Evolutionary conservation across 2,329 filamentous ascomycete species (phyloP).

Genomic region (Diplodia sapinea): DNA sequence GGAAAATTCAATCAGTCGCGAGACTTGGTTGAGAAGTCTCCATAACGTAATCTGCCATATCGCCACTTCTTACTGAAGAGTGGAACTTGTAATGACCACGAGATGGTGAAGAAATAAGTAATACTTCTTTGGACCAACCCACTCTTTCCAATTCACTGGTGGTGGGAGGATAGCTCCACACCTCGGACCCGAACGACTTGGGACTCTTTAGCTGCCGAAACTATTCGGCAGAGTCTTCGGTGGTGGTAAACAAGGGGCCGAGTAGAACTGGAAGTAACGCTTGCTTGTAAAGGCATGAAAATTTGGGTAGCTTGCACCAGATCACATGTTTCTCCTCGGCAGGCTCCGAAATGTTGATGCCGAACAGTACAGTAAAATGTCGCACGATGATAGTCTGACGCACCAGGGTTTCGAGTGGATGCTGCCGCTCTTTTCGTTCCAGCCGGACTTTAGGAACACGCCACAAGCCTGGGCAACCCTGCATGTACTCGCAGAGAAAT

Average conservation of each 20-base stretch:
- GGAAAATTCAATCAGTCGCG: too few relatives aligned
- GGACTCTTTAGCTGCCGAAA: neutral
- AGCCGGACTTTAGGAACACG: too few relatives aligned
- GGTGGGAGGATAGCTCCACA: too few relatives aligned
- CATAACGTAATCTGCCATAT: too few relatives aligned
- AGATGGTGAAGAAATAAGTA: too few relatives aligned
- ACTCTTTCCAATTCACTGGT: too few relatives aligned
- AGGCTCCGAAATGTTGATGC: neutral
- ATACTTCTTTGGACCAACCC: too few relatives aligned
- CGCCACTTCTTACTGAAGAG: too few relatives aligned
- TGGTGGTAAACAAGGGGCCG: neutral
- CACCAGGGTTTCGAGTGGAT: neutral
- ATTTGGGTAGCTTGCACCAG: neutral
- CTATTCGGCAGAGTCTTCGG: neutral
- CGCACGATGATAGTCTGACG: neutral
- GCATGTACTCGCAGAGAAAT: neutral
- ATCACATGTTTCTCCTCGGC: neutral
- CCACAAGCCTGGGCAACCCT: neutral
- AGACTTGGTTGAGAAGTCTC: too few relatives aligned
- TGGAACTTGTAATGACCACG: too few relatives aligned
- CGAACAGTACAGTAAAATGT: neutral
- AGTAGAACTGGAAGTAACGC: neutral
- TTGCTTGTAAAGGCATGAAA: neutral
- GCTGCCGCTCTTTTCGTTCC: too few relatives aligned
- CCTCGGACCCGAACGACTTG: too few relatives aligned